Evolutionary conservation across 2,329 filamentous ascomycete species (phyloP).

Genomic region (Thelonectria discophora): DNA sequence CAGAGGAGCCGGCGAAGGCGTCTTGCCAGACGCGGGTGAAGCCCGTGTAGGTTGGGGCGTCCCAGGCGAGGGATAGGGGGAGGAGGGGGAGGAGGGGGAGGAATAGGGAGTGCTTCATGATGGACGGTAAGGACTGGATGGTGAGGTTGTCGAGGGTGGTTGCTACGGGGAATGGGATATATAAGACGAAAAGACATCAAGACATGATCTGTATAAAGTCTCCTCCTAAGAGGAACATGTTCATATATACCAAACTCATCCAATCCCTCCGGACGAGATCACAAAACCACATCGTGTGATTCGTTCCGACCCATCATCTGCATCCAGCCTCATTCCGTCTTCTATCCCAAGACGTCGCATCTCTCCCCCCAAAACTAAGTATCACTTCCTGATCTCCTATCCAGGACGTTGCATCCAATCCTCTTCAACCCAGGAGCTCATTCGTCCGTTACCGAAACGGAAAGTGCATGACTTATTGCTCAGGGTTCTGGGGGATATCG

Average conservation of each 20-base stretch:
- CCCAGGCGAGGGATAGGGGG: conserved; percentile 7
- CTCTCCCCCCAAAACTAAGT: too few species aligned
- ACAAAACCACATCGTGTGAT: conserved; percentile 2
- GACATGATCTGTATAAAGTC: not conserved
- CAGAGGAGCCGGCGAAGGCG: conserved; percentile 52
- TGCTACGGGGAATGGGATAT: not conserved
- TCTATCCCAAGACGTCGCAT: too few species aligned
- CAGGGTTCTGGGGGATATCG: not conserved
- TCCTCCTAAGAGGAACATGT: not conserved
- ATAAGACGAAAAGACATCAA: not conserved
- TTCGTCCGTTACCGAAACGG: not conserved
- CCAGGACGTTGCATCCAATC: not conserved
- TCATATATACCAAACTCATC: not conserved
- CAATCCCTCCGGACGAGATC: not conserved
- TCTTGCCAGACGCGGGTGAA: conserved; percentile 56
- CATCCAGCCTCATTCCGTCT: conserved; percentile 1
- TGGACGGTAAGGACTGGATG: not conserved
- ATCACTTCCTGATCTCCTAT: too few species aligned
- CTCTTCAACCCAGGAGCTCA: not conserved
- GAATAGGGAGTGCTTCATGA: not conserved
- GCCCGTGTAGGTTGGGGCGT: conserved; percentile 50
- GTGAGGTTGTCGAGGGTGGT: not conserved
- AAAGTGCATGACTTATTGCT: conserved; percentile 2
- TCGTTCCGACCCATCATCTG: conserved; percentile 7
- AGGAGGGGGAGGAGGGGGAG: not conserved